phyloP scores from a whole-genome alignment of 345 rosid species.

The Laguncularia racemosa region DNA sequence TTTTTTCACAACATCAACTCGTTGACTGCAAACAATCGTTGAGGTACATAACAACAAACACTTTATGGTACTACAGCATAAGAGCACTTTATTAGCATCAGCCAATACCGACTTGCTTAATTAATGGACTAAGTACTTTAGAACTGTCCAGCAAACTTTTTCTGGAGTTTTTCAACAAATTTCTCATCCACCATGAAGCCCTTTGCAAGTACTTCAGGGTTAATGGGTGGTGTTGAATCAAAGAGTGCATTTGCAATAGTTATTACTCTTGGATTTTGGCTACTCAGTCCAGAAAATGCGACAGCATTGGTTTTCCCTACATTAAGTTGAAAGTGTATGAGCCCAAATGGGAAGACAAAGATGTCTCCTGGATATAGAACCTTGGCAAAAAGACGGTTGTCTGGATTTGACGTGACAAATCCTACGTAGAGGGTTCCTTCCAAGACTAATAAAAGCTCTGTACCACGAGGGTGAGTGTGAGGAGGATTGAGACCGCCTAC shows the following conservation, averaged over 20 bases:
- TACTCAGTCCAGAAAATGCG: constrained; percentile 16
- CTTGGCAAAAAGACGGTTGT: constrained; percentile 17
- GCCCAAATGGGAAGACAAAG: constrained; percentile 18
- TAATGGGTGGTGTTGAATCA: constrained; percentile 11
- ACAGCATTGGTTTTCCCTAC: constrained; percentile 11
- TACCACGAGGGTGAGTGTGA: constrained; percentile 16
- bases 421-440: constrained; percentile 15
- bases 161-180: constrained; percentile 8
- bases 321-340: constrained; percentile 19
- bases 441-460: constrained; percentile 8
- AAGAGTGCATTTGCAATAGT: constrained; percentile 11
- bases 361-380: constrained; percentile 13
- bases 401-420: constrained; percentile 17
- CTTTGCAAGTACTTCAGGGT: constrained; percentile 6
- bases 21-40: no score
- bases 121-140: no score
- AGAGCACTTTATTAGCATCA: no score
- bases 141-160: neutral
- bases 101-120: no score
- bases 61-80: no score
- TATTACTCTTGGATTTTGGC: constrained; percentile 17
- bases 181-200: constrained; percentile 16
- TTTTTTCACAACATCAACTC: no score
- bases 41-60: no score
- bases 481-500: constrained; percentile 15